Conservation (phyloP, 2,329 filamentous ascomycete genomes). For the Trichoderma sp. region DNA sequence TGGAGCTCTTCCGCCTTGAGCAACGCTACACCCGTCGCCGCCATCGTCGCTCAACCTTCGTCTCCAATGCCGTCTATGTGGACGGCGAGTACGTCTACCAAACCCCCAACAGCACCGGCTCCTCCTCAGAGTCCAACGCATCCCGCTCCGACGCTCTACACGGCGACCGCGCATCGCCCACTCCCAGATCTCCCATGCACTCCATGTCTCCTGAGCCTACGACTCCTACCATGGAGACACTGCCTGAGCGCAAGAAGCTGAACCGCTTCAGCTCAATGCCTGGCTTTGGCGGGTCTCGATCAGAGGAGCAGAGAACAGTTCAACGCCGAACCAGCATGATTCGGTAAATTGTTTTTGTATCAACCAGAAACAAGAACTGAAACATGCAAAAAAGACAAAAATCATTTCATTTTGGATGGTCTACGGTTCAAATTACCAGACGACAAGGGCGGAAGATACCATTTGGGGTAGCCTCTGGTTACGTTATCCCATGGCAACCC, state of each 20-base stretch:
- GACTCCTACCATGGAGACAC: slow-evolving; percentile 36
- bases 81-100: slow-evolving; percentile 94
- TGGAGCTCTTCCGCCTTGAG: slow-evolving; percentile 93
- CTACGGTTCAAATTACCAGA: slow-evolving; percentile 35
- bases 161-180: slow-evolving; percentile 38
- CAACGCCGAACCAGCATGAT: slow-evolving; percentile 51
- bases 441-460: slow-evolving; percentile 29
- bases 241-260: slow-evolving; percentile 51
- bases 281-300: slow-evolving; percentile 53
- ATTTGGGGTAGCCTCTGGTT: slow-evolving; percentile 26
- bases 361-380: neutral
- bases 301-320: slow-evolving; percentile 42
- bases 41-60: slow-evolving; percentile 82
- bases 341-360: slow-evolving; percentile 35
- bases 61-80: slow-evolving; percentile 87
- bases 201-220: slow-evolving; percentile 31
- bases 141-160: slow-evolving; percentile 44
- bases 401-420: slow-evolving; percentile 24
- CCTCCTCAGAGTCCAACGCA: slow-evolving; percentile 53
- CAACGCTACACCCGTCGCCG: slow-evolving; percentile 92
- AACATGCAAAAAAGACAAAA: slow-evolving; percentile 21
- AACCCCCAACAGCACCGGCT: slow-evolving; percentile 62
- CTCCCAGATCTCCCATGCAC: slow-evolving; percentile 32
- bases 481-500: slow-evolving; percentile 22
- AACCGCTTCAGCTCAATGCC: slow-evolving; percentile 62